Percentiles rank a stretch among this genome's conserved stretches.
Conservation (phyloP, 495 filamentous ascomycete species). For the Paragyromitra xinjiangensis region DNA sequence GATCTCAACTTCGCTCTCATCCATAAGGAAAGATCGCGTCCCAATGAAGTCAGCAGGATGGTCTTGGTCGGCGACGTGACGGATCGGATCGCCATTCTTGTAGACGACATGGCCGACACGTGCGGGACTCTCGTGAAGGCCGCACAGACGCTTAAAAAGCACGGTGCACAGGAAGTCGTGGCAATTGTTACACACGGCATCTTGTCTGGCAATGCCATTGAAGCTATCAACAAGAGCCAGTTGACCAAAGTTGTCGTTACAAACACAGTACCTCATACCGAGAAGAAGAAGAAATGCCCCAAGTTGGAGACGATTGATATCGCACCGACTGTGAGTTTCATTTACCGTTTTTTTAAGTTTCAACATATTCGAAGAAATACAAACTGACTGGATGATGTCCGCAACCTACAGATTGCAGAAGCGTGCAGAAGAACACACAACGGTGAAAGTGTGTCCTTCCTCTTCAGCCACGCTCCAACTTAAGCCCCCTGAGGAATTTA, state of each 20-base stretch:
- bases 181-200: conserved; percentile 98
- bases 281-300: conserved; percentile 79
- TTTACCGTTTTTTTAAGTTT: background rate
- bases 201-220: conserved; percentile 87
- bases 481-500: conserved; percentile 39
- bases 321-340: conserved; percentile 75
- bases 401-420: conserved; percentile 61
- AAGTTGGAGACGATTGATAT: conserved; percentile 92
- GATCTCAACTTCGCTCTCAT: conserved; percentile 97
- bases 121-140: conserved; percentile 95
- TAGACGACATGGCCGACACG: conserved; percentile 88
- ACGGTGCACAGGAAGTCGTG: conserved; percentile 86
- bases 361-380: conserved; percentile 63
- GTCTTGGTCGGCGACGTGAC: conserved; percentile 83
- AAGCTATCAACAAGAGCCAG: conserved; percentile 83
- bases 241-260: conserved; percentile 87
- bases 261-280: conserved; percentile 91
- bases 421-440: conserved; percentile 93
- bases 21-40: conserved; percentile 94
- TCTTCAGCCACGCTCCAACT: conserved; percentile 88
- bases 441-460: conserved; percentile 88
- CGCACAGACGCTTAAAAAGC: conserved; percentile 86
- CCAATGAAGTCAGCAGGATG: conserved; percentile 97
- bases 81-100: conserved; percentile 67
- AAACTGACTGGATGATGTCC: conserved; percentile 7